Percentiles rank a stretch among this genome's conserved stretches.
These are phyloP conservation scores for Yamagishiella unicocca DNA, from an alignment of 139 green algal genomes.

Conservation along the genomic window DNA sequence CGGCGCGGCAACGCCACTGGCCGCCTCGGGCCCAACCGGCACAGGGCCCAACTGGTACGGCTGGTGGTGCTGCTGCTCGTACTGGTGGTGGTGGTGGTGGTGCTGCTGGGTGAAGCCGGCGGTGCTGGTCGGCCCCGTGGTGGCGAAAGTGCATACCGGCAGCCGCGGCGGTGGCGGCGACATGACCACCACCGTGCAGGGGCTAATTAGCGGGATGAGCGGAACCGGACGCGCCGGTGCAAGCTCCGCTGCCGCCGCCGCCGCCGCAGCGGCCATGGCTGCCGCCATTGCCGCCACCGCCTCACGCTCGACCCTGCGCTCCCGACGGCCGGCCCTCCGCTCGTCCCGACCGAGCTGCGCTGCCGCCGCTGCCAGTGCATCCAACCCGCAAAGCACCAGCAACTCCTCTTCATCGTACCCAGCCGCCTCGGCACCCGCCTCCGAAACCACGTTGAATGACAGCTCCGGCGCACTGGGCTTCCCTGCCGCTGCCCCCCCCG, in stretches of 20 bases:
- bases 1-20: no score
- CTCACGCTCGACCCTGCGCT: background rate
- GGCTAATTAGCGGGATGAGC: background rate
- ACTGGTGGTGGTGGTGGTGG: background rate
- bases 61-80: background rate
- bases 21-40: no score
- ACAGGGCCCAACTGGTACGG: background rate
- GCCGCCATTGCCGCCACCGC: background rate
- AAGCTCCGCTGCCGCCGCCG: background rate
- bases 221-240: background rate
- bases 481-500: background rate
- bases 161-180: background rate
- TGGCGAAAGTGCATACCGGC: background rate
- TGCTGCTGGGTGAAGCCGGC: no score
- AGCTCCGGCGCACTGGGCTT: background rate
- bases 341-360: slow-evolving; percentile 14
- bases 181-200: background rate
- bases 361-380: slow-evolving; percentile 30
- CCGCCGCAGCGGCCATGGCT: background rate
- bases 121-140: background rate
- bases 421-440: background rate
- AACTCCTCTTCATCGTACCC: background rate
- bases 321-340: background rate
- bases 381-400: background rate
- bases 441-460: background rate